These are phyloP conservation scores for Rosa lucieae DNA, from an alignment of 306 rosid genomes.

Conservation along the genomic window DNA sequence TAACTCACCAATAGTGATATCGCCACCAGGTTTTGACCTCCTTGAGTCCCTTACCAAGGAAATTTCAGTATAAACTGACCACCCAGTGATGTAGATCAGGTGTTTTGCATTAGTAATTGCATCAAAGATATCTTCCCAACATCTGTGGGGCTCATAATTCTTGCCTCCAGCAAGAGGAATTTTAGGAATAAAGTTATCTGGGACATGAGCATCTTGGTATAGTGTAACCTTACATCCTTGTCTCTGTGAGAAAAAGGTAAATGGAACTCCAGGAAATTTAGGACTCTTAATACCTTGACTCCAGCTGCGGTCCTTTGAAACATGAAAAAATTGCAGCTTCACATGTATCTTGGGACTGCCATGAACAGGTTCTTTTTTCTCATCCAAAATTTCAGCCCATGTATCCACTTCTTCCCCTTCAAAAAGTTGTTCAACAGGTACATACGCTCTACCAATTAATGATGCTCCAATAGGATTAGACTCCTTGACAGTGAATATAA, in stretches of 20 bases:
- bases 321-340: conserved; percentile 46
- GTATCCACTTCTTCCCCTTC: conserved; percentile 43
- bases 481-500: conserved; percentile 47
- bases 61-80: conserved; percentile 49
- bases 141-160: conserved; percentile 45
- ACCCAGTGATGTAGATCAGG: conserved; percentile 51
- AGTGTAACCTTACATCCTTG: conserved; percentile 43
- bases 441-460: conserved; percentile 46
- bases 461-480: conserved; percentile 50
- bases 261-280: conserved; percentile 54
- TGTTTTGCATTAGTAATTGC: conserved; percentile 51
- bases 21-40: conserved; percentile 52
- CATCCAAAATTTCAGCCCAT: conserved; percentile 42
- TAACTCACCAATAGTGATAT: conserved; percentile 37
- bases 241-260: conserved; percentile 47
- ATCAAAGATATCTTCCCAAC: conserved; percentile 57
- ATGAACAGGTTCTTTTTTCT: conserved; percentile 26
- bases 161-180: conserved; percentile 53
- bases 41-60: conserved; percentile 43
- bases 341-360: conserved; percentile 44
- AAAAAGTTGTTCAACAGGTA: conserved; percentile 31
- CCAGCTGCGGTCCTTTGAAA: conserved; percentile 43
- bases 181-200: conserved; percentile 42
- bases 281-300: conserved; percentile 41
- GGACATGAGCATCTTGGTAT: conserved; percentile 52